phyloP scores from a whole-genome alignment of 192 early-diverging fungal species.

The Entomortierella chlamydospora region DNA sequence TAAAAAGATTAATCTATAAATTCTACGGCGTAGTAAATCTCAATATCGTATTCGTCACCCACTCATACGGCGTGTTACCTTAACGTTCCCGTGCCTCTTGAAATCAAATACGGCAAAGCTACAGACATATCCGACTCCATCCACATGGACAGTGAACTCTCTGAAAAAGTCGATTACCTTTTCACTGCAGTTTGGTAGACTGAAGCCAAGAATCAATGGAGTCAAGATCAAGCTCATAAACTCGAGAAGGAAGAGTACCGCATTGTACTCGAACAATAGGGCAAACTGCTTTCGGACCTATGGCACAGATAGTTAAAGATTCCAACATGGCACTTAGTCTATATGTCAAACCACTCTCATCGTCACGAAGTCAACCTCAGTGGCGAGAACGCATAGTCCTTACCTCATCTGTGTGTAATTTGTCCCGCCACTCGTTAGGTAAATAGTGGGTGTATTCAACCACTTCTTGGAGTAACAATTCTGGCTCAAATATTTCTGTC shows the following conservation, averaged over 20 bases:
- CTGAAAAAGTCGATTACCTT: slow-evolving; percentile 94
- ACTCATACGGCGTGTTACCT: too few relatives aligned
- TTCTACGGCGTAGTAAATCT: too few relatives aligned
- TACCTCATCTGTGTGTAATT: slow-evolving; percentile 86
- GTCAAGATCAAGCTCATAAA: slow-evolving; percentile 82
- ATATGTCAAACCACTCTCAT: neutral
- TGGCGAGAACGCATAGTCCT: too few relatives aligned
- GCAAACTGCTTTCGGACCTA: slow-evolving; percentile 85
- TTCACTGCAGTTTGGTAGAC: slow-evolving; percentile 79
- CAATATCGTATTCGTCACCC: too few relatives aligned
- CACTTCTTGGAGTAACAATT: slow-evolving; percentile 76
- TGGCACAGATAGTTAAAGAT: neutral
- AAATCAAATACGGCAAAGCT: slow-evolving; percentile 98
- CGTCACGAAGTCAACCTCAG: too few relatives aligned
- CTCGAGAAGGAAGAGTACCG: slow-evolving; percentile 85
- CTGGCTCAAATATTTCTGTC: slow-evolving; percentile 85
- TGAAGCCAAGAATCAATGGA: slow-evolving; percentile 85
- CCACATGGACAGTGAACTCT: slow-evolving; percentile 93
- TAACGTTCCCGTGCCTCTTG: slow-evolving; percentile 86
- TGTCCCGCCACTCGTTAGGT: slow-evolving; percentile 85
- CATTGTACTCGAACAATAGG: slow-evolving; percentile 82
- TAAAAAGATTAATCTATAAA: neutral
- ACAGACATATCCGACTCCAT: slow-evolving; percentile 94
- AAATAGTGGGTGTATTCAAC: slow-evolving; percentile 92
- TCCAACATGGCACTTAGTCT: neutral